Conservation (phyloP, 2,329 filamentous ascomycete genomes). For the Cordyceps cicadae region DNA sequence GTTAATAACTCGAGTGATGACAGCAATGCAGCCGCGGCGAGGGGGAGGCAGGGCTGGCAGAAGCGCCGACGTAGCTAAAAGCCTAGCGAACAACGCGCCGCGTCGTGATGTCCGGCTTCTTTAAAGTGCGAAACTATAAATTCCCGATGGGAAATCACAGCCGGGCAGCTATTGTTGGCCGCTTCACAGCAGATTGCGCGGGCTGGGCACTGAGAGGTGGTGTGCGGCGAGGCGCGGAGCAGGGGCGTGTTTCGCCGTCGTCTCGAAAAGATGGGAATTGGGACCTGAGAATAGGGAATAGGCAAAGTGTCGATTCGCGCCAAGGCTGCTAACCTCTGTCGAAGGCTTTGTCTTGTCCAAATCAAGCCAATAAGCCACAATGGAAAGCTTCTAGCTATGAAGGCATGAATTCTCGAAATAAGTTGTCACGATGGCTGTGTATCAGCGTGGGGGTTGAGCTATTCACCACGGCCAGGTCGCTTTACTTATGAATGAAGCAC, state of each 20-base stretch:
- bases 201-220: not conserved
- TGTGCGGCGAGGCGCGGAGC: conserved; percentile 7
- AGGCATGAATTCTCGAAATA: conserved; percentile 5
- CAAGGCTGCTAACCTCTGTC: not conserved
- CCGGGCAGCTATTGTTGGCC: not conserved
- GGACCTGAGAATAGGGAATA: not conserved
- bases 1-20: conserved; percentile 11
- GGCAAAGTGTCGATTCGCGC: conserved; percentile 1
- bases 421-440: not conserved
- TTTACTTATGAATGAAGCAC: conserved; percentile 1
- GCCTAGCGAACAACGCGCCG: not conserved
- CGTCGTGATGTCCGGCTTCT: not conserved
- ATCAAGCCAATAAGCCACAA: not conserved
- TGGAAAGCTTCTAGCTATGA: not conserved
- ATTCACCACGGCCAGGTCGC: not conserved
- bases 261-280: conserved; percentile 9
- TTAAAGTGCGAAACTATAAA: conserved; percentile 1
- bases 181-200: not conserved
- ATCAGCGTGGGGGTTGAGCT: not conserved
- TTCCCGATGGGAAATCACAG: conserved; percentile 2
- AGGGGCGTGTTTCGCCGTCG: conserved; percentile 11
- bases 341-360: not conserved
- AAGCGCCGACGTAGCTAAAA: conserved; percentile 5
- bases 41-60: not conserved
- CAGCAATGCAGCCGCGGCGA: conserved; percentile 7